A percentile compares a stretch with the other conserved stretches of the same genome.
Evolutionary conservation across 1,284 basidiomycete species (phyloP).

Genomic region (Sporisorium graminicola): DNA sequence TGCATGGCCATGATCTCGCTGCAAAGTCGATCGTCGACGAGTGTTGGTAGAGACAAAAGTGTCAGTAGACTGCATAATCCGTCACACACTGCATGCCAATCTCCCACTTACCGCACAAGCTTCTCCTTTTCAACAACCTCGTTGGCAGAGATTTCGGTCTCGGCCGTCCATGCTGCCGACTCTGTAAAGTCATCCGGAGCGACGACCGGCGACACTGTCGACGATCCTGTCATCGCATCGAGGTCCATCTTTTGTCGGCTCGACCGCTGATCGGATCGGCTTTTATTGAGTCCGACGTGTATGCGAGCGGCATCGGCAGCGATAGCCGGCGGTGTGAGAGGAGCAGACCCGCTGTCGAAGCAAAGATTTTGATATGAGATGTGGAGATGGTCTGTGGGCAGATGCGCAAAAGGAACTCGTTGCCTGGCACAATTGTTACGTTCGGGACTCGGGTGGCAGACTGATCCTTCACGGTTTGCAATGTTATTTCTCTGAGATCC

Average conservation of each 20-base stretch:
- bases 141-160: slow-evolving; percentile 65
- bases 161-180: slow-evolving; percentile 55
- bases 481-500: too few relatives aligned
- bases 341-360: background rate
- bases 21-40: background rate
- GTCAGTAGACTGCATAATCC: background rate
- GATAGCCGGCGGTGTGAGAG: background rate
- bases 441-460: slow-evolving; percentile 2
- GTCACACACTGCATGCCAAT: too few relatives aligned
- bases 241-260: slow-evolving; percentile 14
- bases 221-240: slow-evolving; percentile 11
- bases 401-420: too few relatives aligned
- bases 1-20: slow-evolving; percentile 64
- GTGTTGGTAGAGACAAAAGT: background rate
- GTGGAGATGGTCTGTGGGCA: background rate
- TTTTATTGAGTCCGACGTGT: background rate
- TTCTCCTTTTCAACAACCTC: slow-evolving; percentile 69
- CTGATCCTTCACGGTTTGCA: background rate
- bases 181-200: slow-evolving; percentile 46
- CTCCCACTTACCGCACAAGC: slow-evolving; percentile 57
- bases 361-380: background rate
- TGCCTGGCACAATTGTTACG: background rate
- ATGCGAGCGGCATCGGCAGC: background rate
- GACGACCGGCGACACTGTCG: slow-evolving; percentile 41
- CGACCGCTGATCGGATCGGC: background rate